Percentiles rank a stretch among this genome's conserved stretches.
phyloP scores from a whole-genome alignment of 768 basidiomycete genomes.

The Filobasidium wieringae region DNA sequence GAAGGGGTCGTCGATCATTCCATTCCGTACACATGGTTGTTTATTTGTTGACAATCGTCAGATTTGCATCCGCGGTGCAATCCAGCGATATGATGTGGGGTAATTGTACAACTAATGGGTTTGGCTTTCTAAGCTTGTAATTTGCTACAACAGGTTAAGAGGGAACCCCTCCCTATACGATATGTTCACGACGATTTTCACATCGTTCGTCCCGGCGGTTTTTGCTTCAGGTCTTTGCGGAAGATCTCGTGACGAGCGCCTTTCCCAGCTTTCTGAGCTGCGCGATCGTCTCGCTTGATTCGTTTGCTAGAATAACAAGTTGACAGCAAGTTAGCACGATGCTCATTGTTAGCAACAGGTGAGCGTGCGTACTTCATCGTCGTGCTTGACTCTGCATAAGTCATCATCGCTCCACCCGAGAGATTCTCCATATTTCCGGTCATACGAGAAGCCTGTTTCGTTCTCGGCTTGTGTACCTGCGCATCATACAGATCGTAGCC shows the following conservation, averaged over 20 bases:
- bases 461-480: conserved; percentile 18
- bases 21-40: not conserved
- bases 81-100: too few relatives aligned
- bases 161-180: too few relatives aligned
- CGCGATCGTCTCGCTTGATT: conserved; percentile 24
- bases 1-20: too few relatives aligned
- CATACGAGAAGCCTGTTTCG: conserved; percentile 29
- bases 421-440: conserved; percentile 35
- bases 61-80: not conserved
- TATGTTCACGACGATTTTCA: too few relatives aligned
- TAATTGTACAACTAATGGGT: too few relatives aligned
- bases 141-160: not conserved
- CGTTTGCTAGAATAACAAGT: conserved; percentile 22
- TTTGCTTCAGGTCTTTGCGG: conserved; percentile 15
- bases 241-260: conserved; percentile 19
- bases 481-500: conserved; percentile 38
- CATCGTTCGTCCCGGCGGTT: too few relatives aligned
- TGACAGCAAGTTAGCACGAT: not conserved
- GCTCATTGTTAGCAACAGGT: not conserved
- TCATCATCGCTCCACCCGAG: conserved; percentile 38
- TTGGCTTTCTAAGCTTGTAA: not conserved
- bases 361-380: conserved; percentile 35
- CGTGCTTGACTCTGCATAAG: conserved; percentile 38
- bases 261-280: conserved; percentile 12
- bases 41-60: not conserved